Base-by-base conservation (phyloP, 176 grass and related monocot genomes). In the Poa pratensis region DNA sequence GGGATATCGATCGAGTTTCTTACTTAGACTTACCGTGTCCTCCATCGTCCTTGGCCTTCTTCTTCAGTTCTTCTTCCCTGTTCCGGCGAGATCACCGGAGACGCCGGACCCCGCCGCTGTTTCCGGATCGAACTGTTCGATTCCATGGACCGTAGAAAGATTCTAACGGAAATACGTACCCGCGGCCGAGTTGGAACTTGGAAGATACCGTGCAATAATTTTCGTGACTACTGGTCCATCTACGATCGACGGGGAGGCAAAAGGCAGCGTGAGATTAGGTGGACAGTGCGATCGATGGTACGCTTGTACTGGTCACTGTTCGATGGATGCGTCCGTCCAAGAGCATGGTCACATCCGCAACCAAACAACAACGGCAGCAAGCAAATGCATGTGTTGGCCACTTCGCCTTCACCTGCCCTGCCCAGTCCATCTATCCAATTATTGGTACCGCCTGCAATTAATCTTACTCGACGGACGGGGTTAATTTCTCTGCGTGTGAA, bases 261-360 rank as follows among this genome's bases (percentile, higher is more conserved):
- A 75, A 76, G 43, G 46, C 13, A 37, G 18, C 19, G 48, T 32
- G 19, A 12, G 27, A 84, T 51, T 49, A 35, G 54, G 32, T 61
- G 80, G 53, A 48, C 54, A 83, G 54, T 49, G 81, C 81, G 54
- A 62, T 82, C 24, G 39, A 83, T 72, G 34, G 51, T 28, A 59
- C 27, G 17, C 19, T 46, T 46, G 40, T 73, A 73, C 58, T 26
- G 2, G 40, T 0, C 7, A 17, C 12, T 8, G 71, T 30, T 9
- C 7, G 4, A 13, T 26, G 71, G 28, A 76, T 65, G 71, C 45
- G 72, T 84, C 82, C 71, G 64, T 46, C 45, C 45, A 52, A 1
- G 15, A 1, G 73, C 51, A 37, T 6, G 19, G 57, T 75, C 82
- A 63, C 71, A 62, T 51, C 57, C 40, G 20, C 82, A 50, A 51